Evolutionary conservation across 176 grass and related monocot genomes (phyloP).

Genomic region (Pharus latifolius): DNA sequence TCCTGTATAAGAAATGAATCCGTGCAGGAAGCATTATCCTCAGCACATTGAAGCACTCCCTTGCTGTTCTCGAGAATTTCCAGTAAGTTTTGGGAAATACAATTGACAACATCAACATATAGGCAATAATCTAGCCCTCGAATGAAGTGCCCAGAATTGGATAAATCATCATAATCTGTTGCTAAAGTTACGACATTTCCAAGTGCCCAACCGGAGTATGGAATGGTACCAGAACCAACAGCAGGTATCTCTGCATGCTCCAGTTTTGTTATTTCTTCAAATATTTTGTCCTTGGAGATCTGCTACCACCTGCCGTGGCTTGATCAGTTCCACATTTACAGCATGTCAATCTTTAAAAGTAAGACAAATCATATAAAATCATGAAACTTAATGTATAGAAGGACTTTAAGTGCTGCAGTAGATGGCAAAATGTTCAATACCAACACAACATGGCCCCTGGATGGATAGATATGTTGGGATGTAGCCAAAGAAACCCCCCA

Average conservation of each 20-base stretch:
- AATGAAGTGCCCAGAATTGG: slow-evolving; percentile 50
- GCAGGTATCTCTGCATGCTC: slow-evolving; percentile 41
- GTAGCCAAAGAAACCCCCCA: neutral
- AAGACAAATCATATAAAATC: neutral
- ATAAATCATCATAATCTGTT: slow-evolving; percentile 51
- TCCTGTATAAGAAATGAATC: slow-evolving; percentile 16
- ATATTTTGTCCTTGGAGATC: slow-evolving; percentile 67
- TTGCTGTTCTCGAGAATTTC: slow-evolving; percentile 50
- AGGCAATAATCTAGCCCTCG: slow-evolving; percentile 55
- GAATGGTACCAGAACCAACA: slow-evolving; percentile 28
- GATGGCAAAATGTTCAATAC: neutral
- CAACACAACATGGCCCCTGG: neutral
- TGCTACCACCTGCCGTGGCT: slow-evolving; percentile 93
- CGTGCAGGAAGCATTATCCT: slow-evolving; percentile 1
- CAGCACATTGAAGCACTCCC: slow-evolving; percentile 11
- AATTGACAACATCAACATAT: slow-evolving; percentile 72
- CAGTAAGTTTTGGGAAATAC: slow-evolving; percentile 57
- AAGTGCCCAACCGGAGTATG: slow-evolving; percentile 81
- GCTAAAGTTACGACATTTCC: slow-evolving; percentile 71
- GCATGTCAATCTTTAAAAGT: neutral
- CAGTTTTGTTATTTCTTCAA: slow-evolving; percentile 72
- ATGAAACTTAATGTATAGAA: slow-evolving; percentile 1
- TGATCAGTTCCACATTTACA: slow-evolving; percentile 58
- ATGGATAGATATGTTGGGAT: neutral
- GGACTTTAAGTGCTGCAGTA: neutral